Conservation (phyloP, 768 basidiomycete genomes). For the Infundibulicybe gibba region DNA sequence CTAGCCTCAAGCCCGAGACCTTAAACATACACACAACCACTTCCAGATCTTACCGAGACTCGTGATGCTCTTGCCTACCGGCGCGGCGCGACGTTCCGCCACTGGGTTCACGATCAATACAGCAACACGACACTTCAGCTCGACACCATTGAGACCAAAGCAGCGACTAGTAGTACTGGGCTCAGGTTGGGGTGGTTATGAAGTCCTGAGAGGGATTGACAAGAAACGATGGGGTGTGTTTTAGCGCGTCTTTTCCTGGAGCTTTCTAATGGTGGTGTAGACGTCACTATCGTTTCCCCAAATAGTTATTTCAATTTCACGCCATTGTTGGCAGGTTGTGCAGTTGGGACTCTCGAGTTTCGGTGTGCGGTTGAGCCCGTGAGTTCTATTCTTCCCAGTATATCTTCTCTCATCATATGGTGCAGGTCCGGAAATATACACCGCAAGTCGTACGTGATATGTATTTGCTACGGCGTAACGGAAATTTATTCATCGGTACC, state of each 20-base stretch:
- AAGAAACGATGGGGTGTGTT: slow-evolving; percentile 67
- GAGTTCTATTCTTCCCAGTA: slow-evolving; percentile 18
- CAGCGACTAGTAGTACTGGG: slow-evolving; percentile 64
- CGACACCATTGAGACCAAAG: slow-evolving; percentile 12
- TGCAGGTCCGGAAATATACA: slow-evolving; percentile 51
- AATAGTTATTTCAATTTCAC: slow-evolving; percentile 68
- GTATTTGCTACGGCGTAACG: background rate
- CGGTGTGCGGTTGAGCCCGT: slow-evolving; percentile 80
- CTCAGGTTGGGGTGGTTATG: slow-evolving; percentile 80
- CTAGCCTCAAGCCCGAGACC: too few species aligned
- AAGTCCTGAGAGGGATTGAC: slow-evolving; percentile 60
- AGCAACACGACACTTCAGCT: too few species aligned
- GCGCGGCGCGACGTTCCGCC: too few species aligned
- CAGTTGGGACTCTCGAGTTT: slow-evolving; percentile 84
- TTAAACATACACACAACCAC: too few species aligned
- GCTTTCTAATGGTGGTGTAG: slow-evolving; percentile 24
- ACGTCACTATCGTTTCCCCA: slow-evolving; percentile 65
- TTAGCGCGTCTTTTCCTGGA: slow-evolving; percentile 1
- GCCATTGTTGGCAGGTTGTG: slow-evolving; percentile 63
- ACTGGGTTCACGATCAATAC: too few species aligned
- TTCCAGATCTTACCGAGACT: too few species aligned
- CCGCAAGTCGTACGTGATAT: slow-evolving; percentile 45
- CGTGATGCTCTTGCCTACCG: too few species aligned
- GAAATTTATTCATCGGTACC: background rate
- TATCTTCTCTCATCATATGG: background rate